Evolutionary conservation across 2,329 filamentous ascomycete genomes (phyloP), one percentile per base, ranked within the genome.

Genomic region (Fusarium sp.): DNA sequence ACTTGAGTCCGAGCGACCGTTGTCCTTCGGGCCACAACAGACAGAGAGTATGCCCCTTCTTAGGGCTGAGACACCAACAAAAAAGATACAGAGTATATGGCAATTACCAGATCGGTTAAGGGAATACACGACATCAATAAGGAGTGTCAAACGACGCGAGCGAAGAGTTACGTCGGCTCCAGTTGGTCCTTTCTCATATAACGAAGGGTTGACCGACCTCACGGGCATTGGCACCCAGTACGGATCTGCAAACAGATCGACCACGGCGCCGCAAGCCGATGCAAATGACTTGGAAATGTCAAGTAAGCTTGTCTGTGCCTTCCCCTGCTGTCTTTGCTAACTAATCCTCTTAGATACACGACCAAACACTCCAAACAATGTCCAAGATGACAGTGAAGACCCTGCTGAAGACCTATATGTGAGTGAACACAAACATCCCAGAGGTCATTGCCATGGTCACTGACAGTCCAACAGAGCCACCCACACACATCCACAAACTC

Each of bases 141-240:
- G 38, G 31, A 29, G 46, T 11, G 38, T 29, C 1, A 17, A 11
- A 3, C 51, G 40, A 10, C 14, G 63, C 31, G 58, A 62, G 31
- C 49, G 57, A 22, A 35, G 46, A 22, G 56, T 65, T 17, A 51
- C 22, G 35, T 69, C 61, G 4, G 27, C 24, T 22, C 40, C 53
- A 22, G 58, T 36, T 10, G 11, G 42, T 17, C 14, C 17, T 6
- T 17, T 38, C 3, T 42, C 65, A 29, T 36, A 53, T 11, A 33
- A 31, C 24, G 33, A 49, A 12, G 46, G 31, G 1, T 8, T 42
- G 4, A 17, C 60, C 12, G 69, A 72, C 35, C 69, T 72, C 22
- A 27, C 42, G 3, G 71, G 66, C 3, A 67, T 73, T 10, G 71
- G 66, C 8, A 70, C 69, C 12, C 66, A 67, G 35, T 72, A 64